Base-by-base conservation (phyloP, 2,329 filamentous ascomycete genomes). In the Rutstroemia sp. region DNA sequence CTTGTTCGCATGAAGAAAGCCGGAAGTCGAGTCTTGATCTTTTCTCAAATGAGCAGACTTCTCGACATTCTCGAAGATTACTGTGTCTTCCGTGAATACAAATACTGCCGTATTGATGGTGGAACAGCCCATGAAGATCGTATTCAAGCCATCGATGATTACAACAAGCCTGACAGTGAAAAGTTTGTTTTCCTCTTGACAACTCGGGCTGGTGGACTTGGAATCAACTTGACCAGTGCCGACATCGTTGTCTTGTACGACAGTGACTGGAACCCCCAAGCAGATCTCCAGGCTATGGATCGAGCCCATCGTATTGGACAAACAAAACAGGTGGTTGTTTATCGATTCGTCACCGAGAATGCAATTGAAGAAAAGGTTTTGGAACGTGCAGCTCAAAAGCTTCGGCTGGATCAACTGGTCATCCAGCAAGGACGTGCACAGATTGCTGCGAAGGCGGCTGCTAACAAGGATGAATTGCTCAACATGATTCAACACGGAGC, bases 401-500 rank as follows among this genome's bases (percentile, higher is more conserved):
- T 99, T 59, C 90, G 94, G 60, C 82, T 99, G 27, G 94, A 99
- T 67, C 94, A 99, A 71, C 80, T 99, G 21, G 94, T 99, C 65
- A 99, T 99, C 66, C 94, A 99, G 69, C 94, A 99, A 76, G 94
- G 94, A 18, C 90, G 94, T 61, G 87, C 92, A 49, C 94, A 97
- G 71, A 88, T 87, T 61, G 90, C 91, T 54, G 87, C 86, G 19
- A 96, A 96, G 77, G 88, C 89, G 49, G 90, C 92, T 7, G 90
- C 92, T 0, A 95, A 91, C 60, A 99, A 99, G 74, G 94, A 97
- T 61, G 94, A 99, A 68, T 81, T 99, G 44, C 77, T 99, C 46
- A 94, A 84, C 61, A 99, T 99, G 94, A 99, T 99, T 67, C 94
- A 99, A 71, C 94, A 99, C 67, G 94, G 94, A 59, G 94, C 95